phyloP scores from a whole-genome alignment of 164 flowering plant genomes.

The Saururus chinensis region DNA sequence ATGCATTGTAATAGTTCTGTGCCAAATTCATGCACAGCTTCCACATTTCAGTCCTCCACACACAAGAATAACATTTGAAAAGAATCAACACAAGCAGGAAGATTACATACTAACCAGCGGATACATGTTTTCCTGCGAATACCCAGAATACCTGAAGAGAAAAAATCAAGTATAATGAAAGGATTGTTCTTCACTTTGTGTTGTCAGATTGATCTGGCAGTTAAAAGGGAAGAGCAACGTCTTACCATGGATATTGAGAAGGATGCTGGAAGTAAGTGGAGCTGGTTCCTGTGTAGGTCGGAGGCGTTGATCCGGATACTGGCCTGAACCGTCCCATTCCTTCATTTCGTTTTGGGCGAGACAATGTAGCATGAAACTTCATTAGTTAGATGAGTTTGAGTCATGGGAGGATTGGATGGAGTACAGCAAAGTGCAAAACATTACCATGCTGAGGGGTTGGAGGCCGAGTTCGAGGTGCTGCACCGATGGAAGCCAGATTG shows the following conservation, averaged over 20 bases:
- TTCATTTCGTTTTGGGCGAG: slow-evolving; percentile 3
- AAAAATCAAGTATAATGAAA: neutral
- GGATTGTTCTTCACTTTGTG: neutral
- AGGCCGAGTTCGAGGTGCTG: slow-evolving; percentile 28
- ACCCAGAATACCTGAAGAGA: slow-evolving; percentile 37
- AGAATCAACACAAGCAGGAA: neutral
- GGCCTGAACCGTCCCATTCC: slow-evolving; percentile 43
- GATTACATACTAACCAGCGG: slow-evolving; percentile 40
- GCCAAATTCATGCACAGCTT: slow-evolving; percentile 9
- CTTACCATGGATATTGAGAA: slow-evolving; percentile 40
- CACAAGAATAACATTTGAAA: neutral
- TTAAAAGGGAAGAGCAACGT: neutral
- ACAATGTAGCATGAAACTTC: neutral
- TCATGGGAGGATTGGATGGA: no score
- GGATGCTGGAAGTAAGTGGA: slow-evolving; percentile 31
- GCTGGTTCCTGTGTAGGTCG: slow-evolving; percentile 33
- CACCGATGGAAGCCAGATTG: slow-evolving; percentile 62
- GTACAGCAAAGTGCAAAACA: neutral
- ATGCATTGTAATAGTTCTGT: slow-evolving; percentile 52
- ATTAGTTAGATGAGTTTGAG: neutral
- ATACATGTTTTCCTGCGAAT: slow-evolving; percentile 46
- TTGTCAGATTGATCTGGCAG: neutral
- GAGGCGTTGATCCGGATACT: slow-evolving; percentile 21
- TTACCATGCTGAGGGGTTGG: slow-evolving; percentile 39
- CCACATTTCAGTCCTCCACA: neutral